Evolutionary conservation across 2,329 filamentous ascomycete species (phyloP), one percentile per base, ranked within the genome.

Genomic region (Cladophialophora psammophila): DNA sequence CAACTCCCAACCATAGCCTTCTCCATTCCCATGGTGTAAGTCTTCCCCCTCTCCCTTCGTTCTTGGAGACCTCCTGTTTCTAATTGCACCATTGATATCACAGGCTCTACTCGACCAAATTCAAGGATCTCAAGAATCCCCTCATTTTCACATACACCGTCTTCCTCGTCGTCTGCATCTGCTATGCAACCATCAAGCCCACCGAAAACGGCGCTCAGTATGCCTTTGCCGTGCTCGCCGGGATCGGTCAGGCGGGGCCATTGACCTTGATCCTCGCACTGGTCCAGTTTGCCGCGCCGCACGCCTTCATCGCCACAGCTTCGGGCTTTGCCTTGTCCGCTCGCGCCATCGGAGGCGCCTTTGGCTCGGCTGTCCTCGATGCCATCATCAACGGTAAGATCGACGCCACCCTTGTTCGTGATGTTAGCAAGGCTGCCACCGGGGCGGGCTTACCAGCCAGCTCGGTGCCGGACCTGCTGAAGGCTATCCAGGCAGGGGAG

Each of bases 311-410:
- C 18, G 84, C 82, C 0, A 85, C 83, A 0, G 83, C 84, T 0
- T 85, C 84, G 0, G 84, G 84, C 0, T 78, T 85, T 0, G 83
- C 82, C 3, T 85, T 85, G 72, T 84, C 83, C 0, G 82, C 82
- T 1, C 78, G 84, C 26, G 84, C 84, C 32, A 81, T 86, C 12
- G 84, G 84, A 20, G 83, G 83, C 20, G 83, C 83, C 0, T 85
- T 85, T 59, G 83, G 83, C 0, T 84, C 82, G 0, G 83, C 83
- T 0, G 83, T 85, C 3, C 76, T 86, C 0, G 78, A 84, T 68
- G 81, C 83, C n/a, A 84, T 86, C 62, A 81, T 84, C 68, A 83
- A 84, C 69, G 79, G 80, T n/a, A 79, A 80, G 20, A 63, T 85
- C 3, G 72, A 75, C 2, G 75, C 79, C 58, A 83, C 82, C 60